A percentile compares a stretch with the other conserved stretches of the same genome.
Evolutionary conservation across 192 early-diverging fungal genomes (phyloP).

Genomic region (Coemansia sp.): DNA sequence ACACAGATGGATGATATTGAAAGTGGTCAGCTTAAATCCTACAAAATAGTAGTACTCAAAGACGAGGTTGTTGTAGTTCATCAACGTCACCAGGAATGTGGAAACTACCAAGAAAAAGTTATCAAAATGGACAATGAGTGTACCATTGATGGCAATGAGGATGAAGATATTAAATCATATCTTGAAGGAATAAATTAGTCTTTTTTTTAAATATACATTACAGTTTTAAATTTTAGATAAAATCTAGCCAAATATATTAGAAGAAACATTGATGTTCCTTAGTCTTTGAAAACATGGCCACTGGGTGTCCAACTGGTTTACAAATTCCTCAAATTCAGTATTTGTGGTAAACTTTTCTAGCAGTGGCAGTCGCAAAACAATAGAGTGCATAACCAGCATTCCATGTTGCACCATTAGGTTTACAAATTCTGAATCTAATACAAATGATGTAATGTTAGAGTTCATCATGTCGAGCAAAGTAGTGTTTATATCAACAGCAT

Average conservation of each 20-base stretch:
- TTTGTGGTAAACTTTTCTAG: background rate
- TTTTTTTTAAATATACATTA: background rate
- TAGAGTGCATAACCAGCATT: background rate
- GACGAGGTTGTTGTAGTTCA: too few relatives aligned
- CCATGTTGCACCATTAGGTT: constrained; percentile 1
- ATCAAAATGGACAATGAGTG: too few relatives aligned
- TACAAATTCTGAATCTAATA: background rate
- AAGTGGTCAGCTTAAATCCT: too few relatives aligned
- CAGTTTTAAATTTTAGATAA: background rate
- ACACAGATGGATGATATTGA: too few relatives aligned
- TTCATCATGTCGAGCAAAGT: background rate
- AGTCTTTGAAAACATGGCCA: background rate
- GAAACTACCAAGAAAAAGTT: too few relatives aligned
- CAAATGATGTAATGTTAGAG: background rate
- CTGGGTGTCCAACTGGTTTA: background rate
- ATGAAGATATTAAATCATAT: too few relatives aligned
- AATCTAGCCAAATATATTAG: background rate
- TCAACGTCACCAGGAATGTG: too few relatives aligned
- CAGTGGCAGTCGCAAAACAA: background rate
- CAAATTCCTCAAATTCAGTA: background rate
- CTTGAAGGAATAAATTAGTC: too few relatives aligned
- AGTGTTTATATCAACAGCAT: background rate
- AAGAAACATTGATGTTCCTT: background rate
- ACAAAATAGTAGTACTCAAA: too few relatives aligned
- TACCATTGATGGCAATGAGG: too few relatives aligned